A percentile compares a stretch with the other conserved stretches of the same genome.
Conservation (phyloP, 768 basidiomycete species). For the Floccularia luteovirens region DNA sequence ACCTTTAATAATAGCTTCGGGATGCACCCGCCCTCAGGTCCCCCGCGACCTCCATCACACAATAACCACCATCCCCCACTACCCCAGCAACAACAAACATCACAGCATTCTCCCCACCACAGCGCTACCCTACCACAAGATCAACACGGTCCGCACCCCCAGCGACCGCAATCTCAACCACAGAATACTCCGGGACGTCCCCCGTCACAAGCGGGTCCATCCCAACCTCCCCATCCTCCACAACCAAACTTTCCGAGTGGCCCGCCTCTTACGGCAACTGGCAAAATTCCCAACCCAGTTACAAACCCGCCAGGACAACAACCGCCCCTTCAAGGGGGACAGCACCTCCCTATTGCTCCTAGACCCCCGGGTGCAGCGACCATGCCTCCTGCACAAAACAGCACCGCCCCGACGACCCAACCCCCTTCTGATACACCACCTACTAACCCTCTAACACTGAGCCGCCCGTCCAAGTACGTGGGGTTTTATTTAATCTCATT, state of each 20-base stretch:
- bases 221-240: constrained; percentile 40
- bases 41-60: constrained; percentile 34
- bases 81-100: constrained; percentile 7
- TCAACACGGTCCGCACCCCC: constrained; percentile 35
- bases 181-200: constrained; percentile 40
- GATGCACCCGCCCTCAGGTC: constrained; percentile 24
- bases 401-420: constrained; percentile 15
- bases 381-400: constrained; percentile 8
- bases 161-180: constrained; percentile 56
- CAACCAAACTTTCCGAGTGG: constrained; percentile 14
- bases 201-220: constrained; percentile 39
- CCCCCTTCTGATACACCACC: constrained; percentile 13
- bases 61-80: constrained; percentile 4
- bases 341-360: constrained; percentile 18
- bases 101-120: constrained; percentile 33
- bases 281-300: constrained; percentile 12
- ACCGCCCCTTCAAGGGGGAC: constrained; percentile 7
- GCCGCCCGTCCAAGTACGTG: constrained; percentile 7
- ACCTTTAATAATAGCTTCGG: constrained; percentile 16
- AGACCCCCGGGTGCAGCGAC: constrained; percentile 18
- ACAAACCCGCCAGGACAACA: constrained; percentile 6
- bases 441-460: constrained; percentile 8
- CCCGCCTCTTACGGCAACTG: constrained; percentile 20
- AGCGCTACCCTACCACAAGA: constrained; percentile 15
- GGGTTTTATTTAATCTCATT: constrained; percentile 5